Base-by-base conservation (phyloP, 2,329 filamentous ascomycete species). In the Dactylellina haptotyla region DNA sequence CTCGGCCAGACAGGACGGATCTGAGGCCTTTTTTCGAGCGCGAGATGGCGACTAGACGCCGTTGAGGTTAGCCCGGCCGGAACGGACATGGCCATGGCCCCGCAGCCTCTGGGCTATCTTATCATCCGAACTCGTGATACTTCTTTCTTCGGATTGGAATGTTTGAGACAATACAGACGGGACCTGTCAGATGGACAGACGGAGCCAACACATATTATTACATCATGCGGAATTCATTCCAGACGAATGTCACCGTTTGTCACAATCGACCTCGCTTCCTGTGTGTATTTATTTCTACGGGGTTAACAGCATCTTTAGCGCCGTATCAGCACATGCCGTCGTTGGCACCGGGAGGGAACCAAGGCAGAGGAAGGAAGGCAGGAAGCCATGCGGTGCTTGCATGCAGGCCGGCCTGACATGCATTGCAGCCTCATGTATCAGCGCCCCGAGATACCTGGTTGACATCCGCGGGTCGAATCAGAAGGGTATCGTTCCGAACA, bases 61-160 rank as follows among this genome's bases (percentile, higher is more conserved):
- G 20, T 37, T 48, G 51, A 41, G 62, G 51, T 66, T 66, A 59
- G 63, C 18, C 63, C 63, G 45, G 63, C 54, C 63, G 53, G 63
- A 58, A 53, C 32, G 20, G 53, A 66, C 53, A 48, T 39, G 62
- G 53, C 32, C 51, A 66, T 54, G 37, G 62, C 62, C 51, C 51
- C 62, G 56, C 50, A 57, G 23, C 3, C 28, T 57, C 16, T 45
- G 12, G 8, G n/a, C 62, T 58, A 66, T 66, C 62, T 66, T 66
- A 66, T 66, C 62, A 58, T 58, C 62, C 53, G 53, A 66, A 66
- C 62, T 48, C 51, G 51, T 57, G 51, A 64, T 64, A n/a, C n/a
- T n/a, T n/a, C n/a, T n/a, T n/a, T n/a, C 32, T 51, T 58, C 61
- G 43, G 51, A 58, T 51, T 66, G 30, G 62, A 58, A 66, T 46